Evolutionary conservation across 1,284 basidiomycete species (phyloP).

Genomic region (Psilocybe mexicana): DNA sequence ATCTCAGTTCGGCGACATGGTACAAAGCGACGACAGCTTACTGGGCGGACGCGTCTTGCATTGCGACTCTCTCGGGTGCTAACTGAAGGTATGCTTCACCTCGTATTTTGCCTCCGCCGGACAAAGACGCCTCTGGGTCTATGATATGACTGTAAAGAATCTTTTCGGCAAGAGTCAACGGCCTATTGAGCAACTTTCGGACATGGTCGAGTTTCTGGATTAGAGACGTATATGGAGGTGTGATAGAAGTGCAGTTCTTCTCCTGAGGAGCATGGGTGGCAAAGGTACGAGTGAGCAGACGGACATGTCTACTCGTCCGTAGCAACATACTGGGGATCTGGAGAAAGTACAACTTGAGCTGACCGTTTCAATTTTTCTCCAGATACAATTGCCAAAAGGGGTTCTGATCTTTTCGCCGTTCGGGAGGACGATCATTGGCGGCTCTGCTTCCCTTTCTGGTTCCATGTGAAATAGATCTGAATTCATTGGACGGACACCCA

Average conservation of each 20-base stretch:
- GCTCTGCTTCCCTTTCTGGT: background rate
- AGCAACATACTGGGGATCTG: constrained; percentile 15
- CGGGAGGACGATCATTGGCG: background rate
- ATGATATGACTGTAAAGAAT: constrained; percentile 94
- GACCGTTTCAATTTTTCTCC: background rate
- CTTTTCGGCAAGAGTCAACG: constrained; percentile 95
- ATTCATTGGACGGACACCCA: background rate
- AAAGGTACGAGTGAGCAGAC: constrained; percentile 35
- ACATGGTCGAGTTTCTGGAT: constrained; percentile 77
- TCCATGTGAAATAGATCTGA: background rate
- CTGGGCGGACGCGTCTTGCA: constrained; percentile 99
- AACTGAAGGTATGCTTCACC: constrained; percentile 93
- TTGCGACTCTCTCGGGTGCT: constrained; percentile 91
- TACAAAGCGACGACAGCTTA: constrained; percentile 38
- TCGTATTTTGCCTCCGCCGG: constrained; percentile 68
- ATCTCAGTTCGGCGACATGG: constrained; percentile 10
- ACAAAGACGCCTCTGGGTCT: constrained; percentile 76
- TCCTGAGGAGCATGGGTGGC: constrained; percentile 57
- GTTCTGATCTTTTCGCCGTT: background rate
- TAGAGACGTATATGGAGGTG: constrained; percentile 85
- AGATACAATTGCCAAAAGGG: constrained; percentile 1
- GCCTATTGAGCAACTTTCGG: constrained; percentile 69
- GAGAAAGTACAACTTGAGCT: background rate
- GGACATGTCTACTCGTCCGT: constrained; percentile 21
- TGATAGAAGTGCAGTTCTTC: constrained; percentile 80